Percentiles rank a stretch among this genome's conserved stretches.
Evolutionary conservation across 768 basidiomycete genomes (phyloP).

Genomic region (Mycena vitilis): DNA sequence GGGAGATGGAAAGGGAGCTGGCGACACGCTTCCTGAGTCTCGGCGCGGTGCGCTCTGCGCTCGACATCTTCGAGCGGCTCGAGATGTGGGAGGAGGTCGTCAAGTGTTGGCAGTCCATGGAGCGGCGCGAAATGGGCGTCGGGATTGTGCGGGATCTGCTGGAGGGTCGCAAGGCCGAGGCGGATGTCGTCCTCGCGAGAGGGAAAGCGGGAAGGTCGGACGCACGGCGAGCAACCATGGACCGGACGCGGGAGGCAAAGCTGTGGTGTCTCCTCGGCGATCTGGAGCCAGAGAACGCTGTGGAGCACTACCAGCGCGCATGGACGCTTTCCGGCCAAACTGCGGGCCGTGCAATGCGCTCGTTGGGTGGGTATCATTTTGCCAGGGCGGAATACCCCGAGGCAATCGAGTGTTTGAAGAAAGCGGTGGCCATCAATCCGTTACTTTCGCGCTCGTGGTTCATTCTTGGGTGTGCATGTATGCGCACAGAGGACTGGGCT

Average conservation of each 20-base stretch:
- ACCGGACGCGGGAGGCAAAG: constrained; percentile 85
- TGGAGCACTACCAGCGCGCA: constrained; percentile 82
- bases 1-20: constrained; percentile 94
- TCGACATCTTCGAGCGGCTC: constrained; percentile 93
- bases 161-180: constrained; percentile 86
- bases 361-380: constrained; percentile 88
- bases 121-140: constrained; percentile 82
- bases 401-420: constrained; percentile 74
- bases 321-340: constrained; percentile 86
- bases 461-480: constrained; percentile 91
- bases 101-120: constrained; percentile 85
- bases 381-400: constrained; percentile 69
- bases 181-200: constrained; percentile 73
- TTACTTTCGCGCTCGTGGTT: constrained; percentile 93
- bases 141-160: constrained; percentile 87
- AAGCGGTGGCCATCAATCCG: constrained; percentile 90
- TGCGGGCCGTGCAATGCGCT: constrained; percentile 92
- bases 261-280: constrained; percentile 96
- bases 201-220: constrained; percentile 62
- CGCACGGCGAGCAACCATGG: constrained; percentile 58
- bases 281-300: constrained; percentile 78
- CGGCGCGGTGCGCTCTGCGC: constrained; percentile 89
- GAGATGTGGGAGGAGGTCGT: constrained; percentile 99
- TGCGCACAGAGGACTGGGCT: constrained; percentile 86
- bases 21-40: constrained; percentile 85